Evolutionary conservation across 2,329 filamentous ascomycete species (phyloP), one percentile per base, ranked within the genome.

Genomic region (Domatiomyces globalis): DNA sequence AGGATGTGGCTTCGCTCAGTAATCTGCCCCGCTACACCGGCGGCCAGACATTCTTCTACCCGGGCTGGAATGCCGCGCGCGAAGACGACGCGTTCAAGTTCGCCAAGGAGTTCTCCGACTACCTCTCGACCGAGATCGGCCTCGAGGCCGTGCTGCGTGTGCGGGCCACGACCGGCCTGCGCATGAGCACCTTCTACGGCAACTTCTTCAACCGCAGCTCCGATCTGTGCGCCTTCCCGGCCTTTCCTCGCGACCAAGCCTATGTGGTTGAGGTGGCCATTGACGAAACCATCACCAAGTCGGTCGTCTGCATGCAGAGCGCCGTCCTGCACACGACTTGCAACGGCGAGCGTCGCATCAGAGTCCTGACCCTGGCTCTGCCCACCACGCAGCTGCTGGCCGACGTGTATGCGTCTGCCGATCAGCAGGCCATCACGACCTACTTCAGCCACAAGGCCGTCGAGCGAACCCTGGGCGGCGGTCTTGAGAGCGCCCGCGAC

Each of bases 171-270:
- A 96, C 89, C 20, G 92, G 92, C 49, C 72, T 98, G 53, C 82
- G 92, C 50, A 96, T 96, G 85, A 95, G 83, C 71, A 89, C 90
- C 1, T 98, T 98, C 71, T 98, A 96, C 68, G 92, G 92, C 60
- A 98, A 98, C 73, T 98, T 98, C 71, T 98, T 98, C 77, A 98
- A 96, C 73, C 80, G 92, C 61, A 95, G 87, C 66, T 95, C 89
- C 15, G 92, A 98, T 71, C 80, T 98, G 29, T 96, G 92, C 67
- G 92, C 92, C 10, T 98, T 98, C 76, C 92, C 92, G 1, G 89
- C 92, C 0, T 96, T 98, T 74, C 92, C 92, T 29, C 84, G 92
- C 65, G 92, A 98, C 63, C 92, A 98, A 68, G 88, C 86, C 57
- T 96, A 96, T 65, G 92, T 96, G 44, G 90, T 98, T 18, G 92